A percentile compares a stretch with the other conserved stretches of the same genome.
Conservation (phyloP, 257 asterid species). For the Craterostigma plantagineum region DNA sequence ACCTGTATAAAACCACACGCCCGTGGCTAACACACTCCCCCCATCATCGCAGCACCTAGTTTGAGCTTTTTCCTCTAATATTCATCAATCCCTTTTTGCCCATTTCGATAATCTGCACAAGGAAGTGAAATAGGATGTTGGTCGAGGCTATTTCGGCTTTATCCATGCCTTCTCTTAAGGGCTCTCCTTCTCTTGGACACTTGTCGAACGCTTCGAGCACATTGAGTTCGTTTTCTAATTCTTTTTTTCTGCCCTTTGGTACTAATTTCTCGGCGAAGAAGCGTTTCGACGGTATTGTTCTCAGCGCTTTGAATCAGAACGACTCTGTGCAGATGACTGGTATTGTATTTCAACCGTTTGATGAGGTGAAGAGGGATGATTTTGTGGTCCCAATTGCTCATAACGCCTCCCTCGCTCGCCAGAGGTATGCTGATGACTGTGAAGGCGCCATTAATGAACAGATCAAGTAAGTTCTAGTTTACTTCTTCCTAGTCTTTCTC, state of each 20-base stretch:
- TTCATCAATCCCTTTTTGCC: constrained; percentile 1
- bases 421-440: constrained; percentile 27
- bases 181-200: constrained; percentile 3
- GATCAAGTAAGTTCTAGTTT: constrained; percentile 52
- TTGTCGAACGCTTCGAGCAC: too few relatives aligned
- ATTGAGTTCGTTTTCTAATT: constrained; percentile 12
- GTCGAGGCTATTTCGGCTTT: constrained; percentile 22
- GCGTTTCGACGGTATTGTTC: constrained; percentile 10
- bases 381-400: constrained; percentile 29
- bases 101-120: background rate
- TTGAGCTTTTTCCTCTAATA: background rate
- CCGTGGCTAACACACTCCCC: constrained; percentile 3
- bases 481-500: background rate
- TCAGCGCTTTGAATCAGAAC: constrained; percentile 17
- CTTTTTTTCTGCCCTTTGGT: constrained; percentile 11
- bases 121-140: constrained; percentile 9
- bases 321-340: constrained; percentile 29
- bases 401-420: constrained; percentile 58
- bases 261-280: constrained; percentile 18
- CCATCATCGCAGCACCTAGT: too few relatives aligned
- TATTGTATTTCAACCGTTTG: constrained; percentile 73
- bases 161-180: constrained; percentile 8
- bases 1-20: constrained; percentile 8
- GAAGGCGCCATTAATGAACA: constrained; percentile 74
- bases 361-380: constrained; percentile 58